These are phyloP conservation scores for Heimioporus sp. DNA, from an alignment of 768 basidiomycete species.

Conservation along the genomic window DNA sequence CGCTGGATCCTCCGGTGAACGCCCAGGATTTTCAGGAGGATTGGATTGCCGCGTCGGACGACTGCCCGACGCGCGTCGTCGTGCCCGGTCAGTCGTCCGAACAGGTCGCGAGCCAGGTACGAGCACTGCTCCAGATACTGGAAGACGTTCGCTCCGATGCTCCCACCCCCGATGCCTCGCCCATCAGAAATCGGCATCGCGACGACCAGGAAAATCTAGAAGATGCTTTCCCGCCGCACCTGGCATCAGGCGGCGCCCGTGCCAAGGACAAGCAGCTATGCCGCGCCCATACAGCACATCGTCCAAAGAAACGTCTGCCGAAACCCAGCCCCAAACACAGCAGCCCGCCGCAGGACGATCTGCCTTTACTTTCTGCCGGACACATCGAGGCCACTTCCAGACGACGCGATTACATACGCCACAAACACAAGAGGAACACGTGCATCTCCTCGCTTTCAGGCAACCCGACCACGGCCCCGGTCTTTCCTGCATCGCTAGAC, in stretches of 20 bases:
- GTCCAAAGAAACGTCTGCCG: slow-evolving; percentile 7
- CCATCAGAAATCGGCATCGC: neutral
- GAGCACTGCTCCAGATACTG: slow-evolving; percentile 17
- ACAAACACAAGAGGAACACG: slow-evolving; percentile 29
- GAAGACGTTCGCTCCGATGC: slow-evolving; percentile 13
- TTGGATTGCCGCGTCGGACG: slow-evolving; percentile 37
- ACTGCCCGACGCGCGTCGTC: slow-evolving; percentile 33
- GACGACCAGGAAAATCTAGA: slow-evolving; percentile 1
- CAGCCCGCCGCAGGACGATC: slow-evolving; percentile 15
- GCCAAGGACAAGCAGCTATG: slow-evolving; percentile 5
- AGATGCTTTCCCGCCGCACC: neutral
- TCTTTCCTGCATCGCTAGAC: slow-evolving; percentile 18
- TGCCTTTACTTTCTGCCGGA: slow-evolving; percentile 12
- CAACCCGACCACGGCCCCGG: slow-evolving; percentile 4
- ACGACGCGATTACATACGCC: slow-evolving; percentile 26
- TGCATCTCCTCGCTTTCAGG: slow-evolving; percentile 24
- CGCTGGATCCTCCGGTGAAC: slow-evolving; percentile 31
- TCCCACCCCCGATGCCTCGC: neutral
- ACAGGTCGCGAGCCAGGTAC: slow-evolving; percentile 21
- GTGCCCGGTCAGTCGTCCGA: slow-evolving; percentile 35
- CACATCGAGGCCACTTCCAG: slow-evolving; percentile 25
- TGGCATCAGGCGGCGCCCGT: neutral
- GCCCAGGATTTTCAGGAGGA: slow-evolving; percentile 31
- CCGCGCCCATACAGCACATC: neutral
- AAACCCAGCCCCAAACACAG: neutral